Evolutionary conservation across 257 asterid species (phyloP).

Genomic region (Solanum verrucosum): DNA sequence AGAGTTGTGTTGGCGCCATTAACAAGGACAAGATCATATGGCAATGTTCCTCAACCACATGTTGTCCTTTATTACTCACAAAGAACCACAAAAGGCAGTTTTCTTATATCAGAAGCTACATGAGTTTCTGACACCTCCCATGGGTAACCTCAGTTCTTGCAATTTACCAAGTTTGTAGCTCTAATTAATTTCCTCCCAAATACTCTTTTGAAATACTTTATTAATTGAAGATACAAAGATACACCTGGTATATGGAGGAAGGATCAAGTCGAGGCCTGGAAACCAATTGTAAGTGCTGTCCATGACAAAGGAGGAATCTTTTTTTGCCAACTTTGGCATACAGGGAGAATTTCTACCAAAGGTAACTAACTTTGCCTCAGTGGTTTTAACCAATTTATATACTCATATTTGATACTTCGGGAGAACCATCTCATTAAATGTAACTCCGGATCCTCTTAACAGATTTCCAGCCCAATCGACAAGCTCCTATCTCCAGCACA

Average conservation of each 20-base stretch:
- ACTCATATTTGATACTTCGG: not conserved
- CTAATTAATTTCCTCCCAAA: not conserved
- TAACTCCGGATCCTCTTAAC: not conserved
- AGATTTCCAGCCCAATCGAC: not conserved
- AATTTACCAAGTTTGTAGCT: not conserved
- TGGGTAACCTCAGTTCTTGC: not conserved
- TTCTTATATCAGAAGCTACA: not conserved
- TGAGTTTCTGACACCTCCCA: not conserved
- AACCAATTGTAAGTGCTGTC: not conserved
- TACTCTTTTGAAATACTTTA: not conserved
- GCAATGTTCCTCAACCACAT: slow-evolving; percentile 27
- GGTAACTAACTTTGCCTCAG: not conserved
- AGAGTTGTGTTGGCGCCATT: slow-evolving; percentile 66
- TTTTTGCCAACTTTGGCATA: not conserved
- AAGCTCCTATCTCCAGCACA: not conserved
- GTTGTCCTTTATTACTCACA: not conserved
- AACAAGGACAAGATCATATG: slow-evolving; percentile 56
- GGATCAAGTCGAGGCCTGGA: not conserved
- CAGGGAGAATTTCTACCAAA: not conserved
- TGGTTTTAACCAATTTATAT: not conserved
- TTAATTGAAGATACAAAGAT: not conserved
- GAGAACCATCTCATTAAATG: not conserved
- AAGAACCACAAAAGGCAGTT: not conserved
- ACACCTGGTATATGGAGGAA: not conserved
- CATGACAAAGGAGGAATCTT: not conserved